phyloP scores from a whole-genome alignment of 2,329 filamentous ascomycete species.

The Coccinonectria pachysandricola region DNA sequence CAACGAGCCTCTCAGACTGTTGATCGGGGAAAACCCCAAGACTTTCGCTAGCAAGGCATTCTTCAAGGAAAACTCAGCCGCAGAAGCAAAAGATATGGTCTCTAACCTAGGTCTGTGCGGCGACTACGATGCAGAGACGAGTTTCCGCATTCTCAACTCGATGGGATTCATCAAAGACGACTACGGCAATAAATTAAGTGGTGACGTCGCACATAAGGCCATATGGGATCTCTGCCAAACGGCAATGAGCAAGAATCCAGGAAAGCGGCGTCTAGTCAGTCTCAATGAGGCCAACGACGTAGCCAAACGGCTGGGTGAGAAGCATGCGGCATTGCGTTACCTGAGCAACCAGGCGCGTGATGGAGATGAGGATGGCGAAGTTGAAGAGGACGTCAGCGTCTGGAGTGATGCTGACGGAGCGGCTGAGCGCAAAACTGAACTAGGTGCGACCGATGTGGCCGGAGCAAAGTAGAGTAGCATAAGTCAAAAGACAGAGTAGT shows the following conservation, averaged over 20 bases:
- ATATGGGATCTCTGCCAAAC: slow-evolving; percentile 27
- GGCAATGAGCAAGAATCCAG: slow-evolving; percentile 20
- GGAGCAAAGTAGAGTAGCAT: no score
- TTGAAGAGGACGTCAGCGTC: slow-evolving; percentile 16
- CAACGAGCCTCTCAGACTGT: slow-evolving; percentile 1
- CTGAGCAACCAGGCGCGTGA: slow-evolving; percentile 23
- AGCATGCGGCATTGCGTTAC: slow-evolving; percentile 28
- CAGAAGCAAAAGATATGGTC: slow-evolving; percentile 12
- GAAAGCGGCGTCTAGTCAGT: slow-evolving; percentile 40
- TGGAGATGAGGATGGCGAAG: slow-evolving; percentile 17
- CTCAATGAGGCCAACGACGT: slow-evolving; percentile 49
- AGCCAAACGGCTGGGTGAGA: slow-evolving; percentile 44
- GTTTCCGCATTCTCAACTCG: slow-evolving; percentile 16
- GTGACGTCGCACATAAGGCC: slow-evolving; percentile 10
- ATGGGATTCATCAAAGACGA: slow-evolving; percentile 16
- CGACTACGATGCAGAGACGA: slow-evolving; percentile 16
- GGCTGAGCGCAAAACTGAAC: no score
- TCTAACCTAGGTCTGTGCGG: slow-evolving; percentile 18
- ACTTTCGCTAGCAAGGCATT: slow-evolving; percentile 7
- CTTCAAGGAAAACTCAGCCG: slow-evolving; percentile 6
- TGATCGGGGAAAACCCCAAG: slow-evolving; percentile 4
- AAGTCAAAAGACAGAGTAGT: no score
- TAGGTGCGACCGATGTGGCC: no score
- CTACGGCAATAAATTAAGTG: slow-evolving; percentile 3
- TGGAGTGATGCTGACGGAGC: no score